Percentiles rank a stretch among this genome's conserved stretches.
phyloP scores from a whole-genome alignment of 192 early-diverging fungal species.

The Dissophora globulifera region DNA sequence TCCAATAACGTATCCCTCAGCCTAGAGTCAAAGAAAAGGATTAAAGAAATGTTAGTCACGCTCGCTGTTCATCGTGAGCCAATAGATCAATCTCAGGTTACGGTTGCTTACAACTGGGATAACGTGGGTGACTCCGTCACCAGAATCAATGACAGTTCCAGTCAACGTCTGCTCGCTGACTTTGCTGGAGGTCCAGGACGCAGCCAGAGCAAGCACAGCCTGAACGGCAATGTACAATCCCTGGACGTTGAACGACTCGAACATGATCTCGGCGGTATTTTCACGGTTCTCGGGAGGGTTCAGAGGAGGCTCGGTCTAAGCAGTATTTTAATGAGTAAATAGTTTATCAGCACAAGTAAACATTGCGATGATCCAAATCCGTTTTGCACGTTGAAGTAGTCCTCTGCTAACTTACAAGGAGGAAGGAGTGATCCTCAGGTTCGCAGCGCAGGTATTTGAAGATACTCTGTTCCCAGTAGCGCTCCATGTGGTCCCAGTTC shows the following conservation, averaged over 20 bases:
- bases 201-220: constrained; percentile 96
- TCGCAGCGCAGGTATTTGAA: constrained; percentile 99
- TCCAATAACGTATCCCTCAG: constrained; percentile 98
- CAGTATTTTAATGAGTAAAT: too few relatives aligned
- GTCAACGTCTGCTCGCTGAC: constrained; percentile 89
- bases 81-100: too few relatives aligned
- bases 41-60: background rate
- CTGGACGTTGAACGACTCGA: constrained; percentile 98
- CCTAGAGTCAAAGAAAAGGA: constrained; percentile 56
- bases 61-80: background rate
- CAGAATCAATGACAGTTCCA: constrained; percentile 98
- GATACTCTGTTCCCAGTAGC: constrained; percentile 98
- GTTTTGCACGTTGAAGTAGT: too few relatives aligned
- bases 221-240: constrained; percentile 99
- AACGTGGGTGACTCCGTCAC: constrained; percentile 99
- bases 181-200: constrained; percentile 91
- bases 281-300: constrained; percentile 99
- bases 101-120: constrained; percentile 90
- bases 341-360: too few relatives aligned
- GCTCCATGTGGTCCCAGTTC: constrained; percentile 99
- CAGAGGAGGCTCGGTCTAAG: constrained; percentile 96
- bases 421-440: constrained; percentile 97
- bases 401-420: constrained; percentile 73
- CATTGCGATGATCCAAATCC: too few relatives aligned
- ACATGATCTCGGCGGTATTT: constrained; percentile 99